A percentile compares a stretch with the other conserved stretches of the same genome.
These are phyloP conservation scores for Mycena capillaripes DNA, from an alignment of 768 basidiomycete genomes.

Conservation along the genomic window DNA sequence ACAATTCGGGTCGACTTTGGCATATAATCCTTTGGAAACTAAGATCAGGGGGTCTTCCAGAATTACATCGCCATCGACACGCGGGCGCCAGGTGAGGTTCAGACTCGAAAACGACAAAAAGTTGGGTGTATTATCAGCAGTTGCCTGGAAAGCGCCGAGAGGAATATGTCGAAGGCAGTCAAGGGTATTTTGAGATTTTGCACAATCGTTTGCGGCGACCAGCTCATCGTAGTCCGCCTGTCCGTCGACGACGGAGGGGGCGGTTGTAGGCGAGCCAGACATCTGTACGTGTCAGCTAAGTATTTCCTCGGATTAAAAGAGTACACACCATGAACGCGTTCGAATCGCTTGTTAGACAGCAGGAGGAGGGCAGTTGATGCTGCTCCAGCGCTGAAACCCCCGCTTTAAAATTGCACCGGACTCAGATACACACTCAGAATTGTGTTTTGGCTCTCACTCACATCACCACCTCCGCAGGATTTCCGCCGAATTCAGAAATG, in stretches of 20 bases:
- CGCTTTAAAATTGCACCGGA: not conserved
- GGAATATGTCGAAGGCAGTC: not conserved
- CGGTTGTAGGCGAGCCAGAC: not conserved
- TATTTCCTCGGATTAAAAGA: not conserved
- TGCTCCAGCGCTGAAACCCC: constrained; percentile 4
- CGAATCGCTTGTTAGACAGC: not conserved
- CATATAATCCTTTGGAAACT: not conserved
- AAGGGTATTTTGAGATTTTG: not conserved
- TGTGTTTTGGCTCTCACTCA: not conserved
- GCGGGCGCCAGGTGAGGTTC: not conserved
- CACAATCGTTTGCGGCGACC: not conserved
- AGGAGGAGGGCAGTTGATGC: not conserved
- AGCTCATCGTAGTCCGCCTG: constrained; percentile 1
- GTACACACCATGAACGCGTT: constrained; percentile 10
- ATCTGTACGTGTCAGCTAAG: not conserved
- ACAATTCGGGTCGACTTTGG: not conserved
- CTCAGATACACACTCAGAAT: too few species aligned
- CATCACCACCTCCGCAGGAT: constrained; percentile 34
- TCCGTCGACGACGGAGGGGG: not conserved
- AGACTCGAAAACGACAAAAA: not conserved
- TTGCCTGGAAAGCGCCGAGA: not conserved
- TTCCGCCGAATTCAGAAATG: constrained; percentile 54
- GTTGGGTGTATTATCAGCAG: not conserved
- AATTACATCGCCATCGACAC: not conserved
- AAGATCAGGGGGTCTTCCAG: not conserved